Conservation (phyloP, 1,284 basidiomycete genomes). For the Leccinum brunneo-olivaceum region DNA sequence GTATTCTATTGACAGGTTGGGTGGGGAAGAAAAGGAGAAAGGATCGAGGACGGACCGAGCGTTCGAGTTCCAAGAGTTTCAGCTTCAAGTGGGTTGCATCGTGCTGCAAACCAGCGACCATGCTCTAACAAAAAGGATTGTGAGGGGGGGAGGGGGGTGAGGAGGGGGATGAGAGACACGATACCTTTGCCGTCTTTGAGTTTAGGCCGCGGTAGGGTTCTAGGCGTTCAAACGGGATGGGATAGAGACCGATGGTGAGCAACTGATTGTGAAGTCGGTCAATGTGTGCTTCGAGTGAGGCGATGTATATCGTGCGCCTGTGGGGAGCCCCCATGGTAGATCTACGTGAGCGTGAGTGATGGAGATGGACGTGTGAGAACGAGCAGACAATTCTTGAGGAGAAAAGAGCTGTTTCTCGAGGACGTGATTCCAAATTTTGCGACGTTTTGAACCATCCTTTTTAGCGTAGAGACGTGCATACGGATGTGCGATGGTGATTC, state of each 20-base stretch:
- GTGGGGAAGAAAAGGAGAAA: not conserved
- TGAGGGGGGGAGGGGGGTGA: not conserved
- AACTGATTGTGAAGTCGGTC: slow-evolving; percentile 52
- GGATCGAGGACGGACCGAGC: slow-evolving; percentile 38
- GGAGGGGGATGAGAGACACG: not conserved
- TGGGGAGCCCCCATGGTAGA: slow-evolving; percentile 60
- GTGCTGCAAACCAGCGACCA: slow-evolving; percentile 63
- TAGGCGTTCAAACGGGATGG: slow-evolving; percentile 46
- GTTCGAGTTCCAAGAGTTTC: slow-evolving; percentile 59
- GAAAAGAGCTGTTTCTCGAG: slow-evolving; percentile 66
- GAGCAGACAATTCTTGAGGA: slow-evolving; percentile 54
- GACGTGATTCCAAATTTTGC: slow-evolving; percentile 69
- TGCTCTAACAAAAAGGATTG: slow-evolving; percentile 41
- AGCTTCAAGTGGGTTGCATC: slow-evolving; percentile 51
- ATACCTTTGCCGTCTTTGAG: slow-evolving; percentile 66
- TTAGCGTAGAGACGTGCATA: slow-evolving; percentile 60
- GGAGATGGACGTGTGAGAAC: not conserved
- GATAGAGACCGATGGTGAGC: slow-evolving; percentile 44
- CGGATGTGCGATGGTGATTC: slow-evolving; percentile 47
- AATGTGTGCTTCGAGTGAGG: slow-evolving; percentile 58
- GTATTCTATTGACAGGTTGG: slow-evolving; percentile 20
- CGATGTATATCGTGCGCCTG: slow-evolving; percentile 52
- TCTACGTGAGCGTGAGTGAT: slow-evolving; percentile 28
- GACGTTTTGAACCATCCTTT: slow-evolving; percentile 54
- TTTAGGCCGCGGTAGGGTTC: slow-evolving; percentile 57